Base-by-base conservation (phyloP, 176 grass and related monocot species). In the Carex myosuroides region DNA sequence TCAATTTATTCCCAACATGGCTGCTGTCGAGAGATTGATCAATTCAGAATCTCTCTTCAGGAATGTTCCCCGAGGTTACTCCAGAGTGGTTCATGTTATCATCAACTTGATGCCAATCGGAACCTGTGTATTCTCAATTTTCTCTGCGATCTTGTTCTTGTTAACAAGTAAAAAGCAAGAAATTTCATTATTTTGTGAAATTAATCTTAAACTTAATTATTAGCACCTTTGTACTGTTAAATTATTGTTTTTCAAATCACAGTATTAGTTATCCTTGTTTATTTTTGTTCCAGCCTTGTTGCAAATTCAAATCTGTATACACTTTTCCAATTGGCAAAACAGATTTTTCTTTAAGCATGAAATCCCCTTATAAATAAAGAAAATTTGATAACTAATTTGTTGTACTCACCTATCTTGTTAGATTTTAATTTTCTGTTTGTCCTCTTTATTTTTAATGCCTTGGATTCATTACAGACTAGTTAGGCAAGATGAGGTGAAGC, bases 401-500 rank as follows among this genome's bases (percentile, higher is more conserved):
- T 58, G 30, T 79, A 39, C 53, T 60, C 8, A n/a, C 32, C 33
- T 59, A 79, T 60, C 16, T 37, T 79, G 24, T 58, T 58, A 33
- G 24, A 59, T 18, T 42, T 10, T 81, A 30, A 20, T 54, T 65
- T 65, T 83, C 5, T 68, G 2, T 52, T 68, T 82, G 14, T 83
- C 21, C 29, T 62, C 4, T 66, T 64, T 64, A 63, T 50, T 81
- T 82, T 82, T 68, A 3, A 16, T 68, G 13, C 46, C 60, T 77
- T 83, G 20, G 60, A 83, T 83, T 8, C 2, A 67, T 68, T 64
- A 30, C 63, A 83, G 80, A 62, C 42, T 83, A 55, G 60, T 83
- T 50, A 83, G 67, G 61, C 80, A 83, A 20, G 33, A 50, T 83
- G 80, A 83, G 20, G 80, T 83, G 37, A 83, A 83, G 39, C 60